These are phyloP conservation scores for Alternaria panax DNA, from an alignment of 2,329 filamentous ascomycete genomes.

Conservation along the genomic window DNA sequence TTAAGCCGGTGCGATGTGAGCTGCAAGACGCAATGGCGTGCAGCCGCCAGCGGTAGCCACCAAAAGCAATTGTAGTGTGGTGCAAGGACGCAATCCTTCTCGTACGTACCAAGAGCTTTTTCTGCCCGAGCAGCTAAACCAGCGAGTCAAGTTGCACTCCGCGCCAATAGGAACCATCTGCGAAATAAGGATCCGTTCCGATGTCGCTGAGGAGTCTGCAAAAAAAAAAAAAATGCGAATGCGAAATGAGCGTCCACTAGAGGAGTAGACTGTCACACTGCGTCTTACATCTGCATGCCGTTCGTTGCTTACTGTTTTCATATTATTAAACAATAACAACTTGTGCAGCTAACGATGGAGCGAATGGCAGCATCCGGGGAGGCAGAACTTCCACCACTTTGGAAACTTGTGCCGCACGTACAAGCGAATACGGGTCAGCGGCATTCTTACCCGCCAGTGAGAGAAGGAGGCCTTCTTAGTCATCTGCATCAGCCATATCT, in stretches of 20 bases:
- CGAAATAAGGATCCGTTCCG: neutral
- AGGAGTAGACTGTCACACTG: neutral
- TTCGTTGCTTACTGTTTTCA: neutral
- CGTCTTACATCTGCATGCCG: neutral
- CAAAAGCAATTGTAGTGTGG: constrained; percentile 1
- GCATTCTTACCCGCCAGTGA: neutral
- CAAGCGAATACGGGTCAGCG: constrained; percentile 4
- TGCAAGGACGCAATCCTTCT: neutral
- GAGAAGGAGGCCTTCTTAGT: neutral
- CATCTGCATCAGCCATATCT: neutral
- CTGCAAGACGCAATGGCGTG: constrained; percentile 10
- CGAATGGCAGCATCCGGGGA: constrained; percentile 9
- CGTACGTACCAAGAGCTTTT: neutral
- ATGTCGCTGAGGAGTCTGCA: neutral
- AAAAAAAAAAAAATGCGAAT: neutral
- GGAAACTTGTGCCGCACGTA: constrained; percentile 1
- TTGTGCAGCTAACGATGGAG: neutral
- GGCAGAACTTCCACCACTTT: neutral
- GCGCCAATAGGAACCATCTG: neutral
- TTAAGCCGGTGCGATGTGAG: neutral
- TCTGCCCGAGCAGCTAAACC: neutral
- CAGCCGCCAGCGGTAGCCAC: constrained; percentile 4
- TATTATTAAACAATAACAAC: neutral
- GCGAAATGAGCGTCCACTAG: neutral
- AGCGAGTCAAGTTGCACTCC: neutral